A percentile compares a stretch with the other conserved stretches of the same genome.
phyloP scores from a whole-genome alignment of 768 basidiomycete genomes.

The Trametes meyenii region DNA sequence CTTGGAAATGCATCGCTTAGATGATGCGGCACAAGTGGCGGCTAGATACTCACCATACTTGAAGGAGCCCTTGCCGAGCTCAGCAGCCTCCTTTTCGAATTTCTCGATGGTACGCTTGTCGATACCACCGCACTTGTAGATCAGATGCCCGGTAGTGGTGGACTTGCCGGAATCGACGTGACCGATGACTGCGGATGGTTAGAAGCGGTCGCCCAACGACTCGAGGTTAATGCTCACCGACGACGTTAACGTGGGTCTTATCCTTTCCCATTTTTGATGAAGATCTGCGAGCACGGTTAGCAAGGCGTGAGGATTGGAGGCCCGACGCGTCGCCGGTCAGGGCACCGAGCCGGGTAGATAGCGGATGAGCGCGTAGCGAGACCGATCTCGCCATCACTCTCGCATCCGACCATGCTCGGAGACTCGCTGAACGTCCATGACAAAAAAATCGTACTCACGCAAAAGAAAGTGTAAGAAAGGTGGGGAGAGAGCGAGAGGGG shows the following conservation, averaged over 20 bases:
- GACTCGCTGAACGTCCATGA: background rate
- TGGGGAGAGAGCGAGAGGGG: slow-evolving; percentile 50
- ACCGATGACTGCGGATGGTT: slow-evolving; percentile 75
- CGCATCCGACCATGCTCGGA: background rate
- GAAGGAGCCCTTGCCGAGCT: slow-evolving; percentile 99
- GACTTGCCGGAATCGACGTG: slow-evolving; percentile 99
- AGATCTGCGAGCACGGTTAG: slow-evolving; percentile 45
- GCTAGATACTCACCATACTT: slow-evolving; percentile 75
- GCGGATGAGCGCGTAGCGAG: slow-evolving; percentile 19
- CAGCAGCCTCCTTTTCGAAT: slow-evolving; percentile 99
- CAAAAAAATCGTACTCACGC: slow-evolving; percentile 42
- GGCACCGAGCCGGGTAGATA: slow-evolving; percentile 19
- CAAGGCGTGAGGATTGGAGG: background rate
- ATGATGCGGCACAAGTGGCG: slow-evolving; percentile 17
- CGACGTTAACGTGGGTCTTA: slow-evolving; percentile 96
- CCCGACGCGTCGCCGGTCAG: slow-evolving; percentile 38
- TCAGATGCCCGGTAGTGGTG: slow-evolving; percentile 99
- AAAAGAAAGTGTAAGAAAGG: slow-evolving; percentile 41
- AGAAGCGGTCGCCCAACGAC: slow-evolving; percentile 31
- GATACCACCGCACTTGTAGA: slow-evolving; percentile 99
- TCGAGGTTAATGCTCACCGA: slow-evolving; percentile 61
- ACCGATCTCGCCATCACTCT: background rate
- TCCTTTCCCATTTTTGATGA: slow-evolving; percentile 89
- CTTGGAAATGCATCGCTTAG: slow-evolving; percentile 49
- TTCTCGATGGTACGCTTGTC: slow-evolving; percentile 99